Evolutionary conservation across 2,329 filamentous ascomycete species (phyloP).

Genomic region (Phyllosticta ampelicida): DNA sequence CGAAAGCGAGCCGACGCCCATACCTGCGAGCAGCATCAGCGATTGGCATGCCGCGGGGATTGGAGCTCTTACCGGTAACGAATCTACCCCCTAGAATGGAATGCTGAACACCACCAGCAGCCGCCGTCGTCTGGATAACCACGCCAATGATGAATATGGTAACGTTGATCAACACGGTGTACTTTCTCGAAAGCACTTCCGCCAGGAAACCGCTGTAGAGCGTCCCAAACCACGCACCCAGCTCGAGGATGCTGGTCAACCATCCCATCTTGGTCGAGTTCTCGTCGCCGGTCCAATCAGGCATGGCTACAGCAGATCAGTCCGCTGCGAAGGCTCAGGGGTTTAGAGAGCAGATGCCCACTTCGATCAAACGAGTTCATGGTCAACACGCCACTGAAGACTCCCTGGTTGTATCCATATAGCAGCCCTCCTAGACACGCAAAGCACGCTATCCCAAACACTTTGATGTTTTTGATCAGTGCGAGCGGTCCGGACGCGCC

Average conservation of each 20-base stretch:
- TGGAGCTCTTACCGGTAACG: conserved; percentile 40
- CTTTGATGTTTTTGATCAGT: conserved; percentile 42
- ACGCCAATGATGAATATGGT: conserved; percentile 60
- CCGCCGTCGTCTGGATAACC: conserved; percentile 54
- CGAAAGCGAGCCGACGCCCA: conserved; percentile 58
- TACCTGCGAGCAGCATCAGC: conserved; percentile 30
- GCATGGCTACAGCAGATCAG: conserved; percentile 1
- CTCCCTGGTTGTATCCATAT: conserved; percentile 67
- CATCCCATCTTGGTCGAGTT: conserved; percentile 33
- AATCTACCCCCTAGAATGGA: conserved; percentile 62
- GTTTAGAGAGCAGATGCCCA: conserved; percentile 14
- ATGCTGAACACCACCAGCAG: conserved; percentile 41
- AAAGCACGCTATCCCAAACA: conserved; percentile 46
- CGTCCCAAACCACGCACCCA: conserved; percentile 68
- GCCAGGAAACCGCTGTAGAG: conserved; percentile 61
- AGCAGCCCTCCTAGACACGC: conserved; percentile 42
- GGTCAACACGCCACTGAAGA: conserved; percentile 58
- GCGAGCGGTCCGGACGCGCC: conserved; percentile 37
- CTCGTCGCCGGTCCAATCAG: conserved; percentile 10
- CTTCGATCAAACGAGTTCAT: conserved; percentile 37
- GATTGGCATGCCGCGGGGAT: neutral
- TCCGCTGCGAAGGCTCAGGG: neutral
- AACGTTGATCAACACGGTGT: conserved; percentile 55
- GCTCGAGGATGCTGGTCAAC: conserved; percentile 55
- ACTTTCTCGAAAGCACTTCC: conserved; percentile 58